phyloP scores from a whole-genome alignment of 1,284 basidiomycete species.

The Blastosporella zonata region DNA sequence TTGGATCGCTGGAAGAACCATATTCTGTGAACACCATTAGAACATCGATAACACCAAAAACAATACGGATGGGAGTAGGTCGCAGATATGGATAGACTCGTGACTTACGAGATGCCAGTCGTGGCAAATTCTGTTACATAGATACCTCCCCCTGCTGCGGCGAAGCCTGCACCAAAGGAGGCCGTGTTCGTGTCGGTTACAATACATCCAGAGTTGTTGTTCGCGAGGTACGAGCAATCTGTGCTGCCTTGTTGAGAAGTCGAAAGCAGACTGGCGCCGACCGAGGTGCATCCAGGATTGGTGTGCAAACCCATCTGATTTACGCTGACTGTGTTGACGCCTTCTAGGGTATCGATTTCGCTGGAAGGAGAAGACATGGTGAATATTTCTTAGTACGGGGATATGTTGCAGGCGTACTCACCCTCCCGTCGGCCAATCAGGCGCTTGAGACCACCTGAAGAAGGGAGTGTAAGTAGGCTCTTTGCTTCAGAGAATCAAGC shows the following conservation, averaged over 20 bases:
- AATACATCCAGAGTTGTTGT: constrained; percentile 62
- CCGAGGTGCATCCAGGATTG: constrained; percentile 54
- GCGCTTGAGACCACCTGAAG: constrained; percentile 55
- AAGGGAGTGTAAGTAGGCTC: background rate
- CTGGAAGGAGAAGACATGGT: constrained; percentile 19
- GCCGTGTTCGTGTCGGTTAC: constrained; percentile 48
- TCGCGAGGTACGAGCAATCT: constrained; percentile 54
- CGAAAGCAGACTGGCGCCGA: constrained; percentile 47
- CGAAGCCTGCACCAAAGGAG: constrained; percentile 67
- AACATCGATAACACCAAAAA: background rate
- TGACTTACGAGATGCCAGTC: constrained; percentile 57
- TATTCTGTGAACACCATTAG: constrained; percentile 29
- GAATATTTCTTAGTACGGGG: background rate
- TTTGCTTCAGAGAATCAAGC: background rate
- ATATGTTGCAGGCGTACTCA: constrained; percentile 23
- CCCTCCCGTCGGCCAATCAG: constrained; percentile 62
- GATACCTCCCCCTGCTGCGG: constrained; percentile 62
- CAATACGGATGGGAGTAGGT: background rate
- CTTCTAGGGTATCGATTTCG: constrained; percentile 78
- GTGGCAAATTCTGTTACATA: constrained; percentile 70
- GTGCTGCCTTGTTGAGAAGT: constrained; percentile 50
- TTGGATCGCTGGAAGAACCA: constrained; percentile 73
- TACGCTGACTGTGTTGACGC: constrained; percentile 58
- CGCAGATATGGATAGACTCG: constrained; percentile 7
- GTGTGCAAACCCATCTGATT: constrained; percentile 76